Evolutionary conservation across 140 eudicot genomes (phyloP), one percentile per base, ranked within the genome.

Genomic region (Ambrosia hybrid): DNA sequence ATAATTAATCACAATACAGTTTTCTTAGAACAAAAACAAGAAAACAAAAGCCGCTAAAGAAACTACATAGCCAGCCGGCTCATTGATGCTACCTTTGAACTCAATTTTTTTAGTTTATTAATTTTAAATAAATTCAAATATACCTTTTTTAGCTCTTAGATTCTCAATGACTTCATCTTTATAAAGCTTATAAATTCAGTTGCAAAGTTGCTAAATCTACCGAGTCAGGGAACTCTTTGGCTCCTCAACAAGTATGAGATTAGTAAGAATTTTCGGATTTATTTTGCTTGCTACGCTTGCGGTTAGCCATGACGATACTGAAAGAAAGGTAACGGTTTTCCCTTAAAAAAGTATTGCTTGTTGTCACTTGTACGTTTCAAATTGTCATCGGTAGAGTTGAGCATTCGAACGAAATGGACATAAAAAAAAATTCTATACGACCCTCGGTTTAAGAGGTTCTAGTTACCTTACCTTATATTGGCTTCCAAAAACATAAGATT

Each of bases 271-370:
- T 43, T 67, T 85, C 5, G 15, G 70, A 51, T 34, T 83, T 13
- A 13, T 81, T 30, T 53, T 72, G 46, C 70, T 85, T 45, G 67
- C 79, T 52, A 61, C 63, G 59, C 67, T 82, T 63, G 79, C 60
- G 45, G 33, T 68, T 12, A 75, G 67, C 4, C 80, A 82, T 80
- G 94, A 71, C 76, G 65, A 75, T 57, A 14, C 60, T 51, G 68
- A 82, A 52, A 69, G 78, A 72, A 81, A 76, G 86, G 92, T 83
- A 86, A 2, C 45, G 26, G 26, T 21, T 21, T 21, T 21, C 26
- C 26, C 26, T 21, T 21, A 21, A 21, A 21, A 21, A 21, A 21
- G 26, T 21, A 21, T 21, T 21, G 26, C 26, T 21, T 21, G 26
- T 21, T 21, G 26, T 21, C 26, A 21, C 26, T 21, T 21, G 26